These are phyloP conservation scores for Monosporozyma aerobia DNA, from an alignment of 805 yeast species.

Conservation along the genomic window DNA sequence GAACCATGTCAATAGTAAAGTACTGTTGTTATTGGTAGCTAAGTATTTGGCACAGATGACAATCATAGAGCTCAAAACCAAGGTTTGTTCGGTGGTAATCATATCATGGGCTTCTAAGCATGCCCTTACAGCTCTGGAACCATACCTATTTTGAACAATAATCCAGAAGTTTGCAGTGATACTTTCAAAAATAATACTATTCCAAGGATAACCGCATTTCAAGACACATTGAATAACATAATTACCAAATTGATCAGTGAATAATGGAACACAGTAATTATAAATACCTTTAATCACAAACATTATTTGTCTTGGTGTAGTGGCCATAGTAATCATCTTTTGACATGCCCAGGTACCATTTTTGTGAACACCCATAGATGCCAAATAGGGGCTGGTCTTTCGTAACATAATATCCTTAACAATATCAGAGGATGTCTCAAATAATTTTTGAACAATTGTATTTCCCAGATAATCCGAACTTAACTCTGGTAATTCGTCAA, in stretches of 20 bases:
- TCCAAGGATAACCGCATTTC: conserved; percentile 81
- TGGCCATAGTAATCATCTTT: conserved; percentile 73
- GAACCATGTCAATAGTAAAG: conserved; percentile 86
- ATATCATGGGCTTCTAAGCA: conserved; percentile 70
- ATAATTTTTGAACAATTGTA: conserved; percentile 87
- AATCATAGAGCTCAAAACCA: conserved; percentile 68
- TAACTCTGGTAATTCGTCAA: conserved; percentile 80
- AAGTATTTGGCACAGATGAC: conserved; percentile 70
- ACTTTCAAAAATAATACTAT: conserved; percentile 80
- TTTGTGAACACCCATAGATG: conserved; percentile 91
- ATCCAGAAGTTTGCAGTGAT: conserved; percentile 69
- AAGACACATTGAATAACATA: conserved; percentile 92
- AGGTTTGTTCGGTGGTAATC: conserved; percentile 56
- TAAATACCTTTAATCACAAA: conserved; percentile 60
- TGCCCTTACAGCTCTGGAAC: conserved; percentile 90
- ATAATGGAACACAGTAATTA: conserved; percentile 75
- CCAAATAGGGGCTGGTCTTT: conserved; percentile 65
- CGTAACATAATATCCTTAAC: conserved; percentile 75
- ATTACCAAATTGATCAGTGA: conserved; percentile 94
- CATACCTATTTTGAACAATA: conserved; percentile 82
- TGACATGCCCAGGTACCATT: conserved; percentile 99
- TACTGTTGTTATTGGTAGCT: conserved; percentile 79
- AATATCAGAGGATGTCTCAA: conserved; percentile 58
- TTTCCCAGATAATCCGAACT: conserved; percentile 92
- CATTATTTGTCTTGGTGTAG: conserved; percentile 51